These are phyloP conservation scores for Hyaloscypha variabilis DNA, from an alignment of 495 filamentous ascomycete species.

Conservation along the genomic window DNA sequence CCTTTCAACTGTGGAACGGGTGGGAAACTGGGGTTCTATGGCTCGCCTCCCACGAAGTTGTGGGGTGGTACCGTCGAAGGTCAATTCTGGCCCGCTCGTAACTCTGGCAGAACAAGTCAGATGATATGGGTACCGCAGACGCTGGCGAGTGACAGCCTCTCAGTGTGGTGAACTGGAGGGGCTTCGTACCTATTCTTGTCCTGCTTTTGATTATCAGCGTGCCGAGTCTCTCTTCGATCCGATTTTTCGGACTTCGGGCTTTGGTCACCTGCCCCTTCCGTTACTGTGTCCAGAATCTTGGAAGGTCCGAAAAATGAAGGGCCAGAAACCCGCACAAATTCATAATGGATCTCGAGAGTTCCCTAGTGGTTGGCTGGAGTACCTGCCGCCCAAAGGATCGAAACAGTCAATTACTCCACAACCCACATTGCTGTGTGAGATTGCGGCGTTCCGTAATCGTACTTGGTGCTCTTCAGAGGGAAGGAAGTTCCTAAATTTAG, in stretches of 20 bases:
- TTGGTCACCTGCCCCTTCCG: background rate
- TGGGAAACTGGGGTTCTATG: conserved; percentile 12
- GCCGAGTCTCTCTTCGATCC: background rate
- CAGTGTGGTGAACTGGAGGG: background rate
- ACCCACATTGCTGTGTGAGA: background rate
- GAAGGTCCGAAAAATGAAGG: background rate
- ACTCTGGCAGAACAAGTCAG: background rate
- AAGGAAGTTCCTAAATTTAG: background rate
- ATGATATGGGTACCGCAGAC: background rate
- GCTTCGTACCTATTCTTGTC: background rate
- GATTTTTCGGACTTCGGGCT: background rate
- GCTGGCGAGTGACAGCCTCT: background rate
- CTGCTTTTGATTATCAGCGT: background rate
- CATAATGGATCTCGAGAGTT: background rate
- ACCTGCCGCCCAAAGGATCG: background rate
- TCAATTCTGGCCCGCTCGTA: background rate
- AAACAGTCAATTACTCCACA: background rate
- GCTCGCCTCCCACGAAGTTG: conserved; percentile 1
- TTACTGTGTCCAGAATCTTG: background rate
- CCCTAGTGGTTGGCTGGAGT: background rate
- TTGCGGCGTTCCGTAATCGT: background rate
- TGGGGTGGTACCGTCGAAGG: background rate
- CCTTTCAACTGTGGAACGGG: conserved; percentile 7
- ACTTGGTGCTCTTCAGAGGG: background rate
- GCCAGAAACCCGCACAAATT: background rate